A percentile compares a stretch with the other conserved stretches of the same genome.
Evolutionary conservation across 2,329 filamentous ascomycete genomes (phyloP).

Genomic region (Alternaria brassicicola): DNA sequence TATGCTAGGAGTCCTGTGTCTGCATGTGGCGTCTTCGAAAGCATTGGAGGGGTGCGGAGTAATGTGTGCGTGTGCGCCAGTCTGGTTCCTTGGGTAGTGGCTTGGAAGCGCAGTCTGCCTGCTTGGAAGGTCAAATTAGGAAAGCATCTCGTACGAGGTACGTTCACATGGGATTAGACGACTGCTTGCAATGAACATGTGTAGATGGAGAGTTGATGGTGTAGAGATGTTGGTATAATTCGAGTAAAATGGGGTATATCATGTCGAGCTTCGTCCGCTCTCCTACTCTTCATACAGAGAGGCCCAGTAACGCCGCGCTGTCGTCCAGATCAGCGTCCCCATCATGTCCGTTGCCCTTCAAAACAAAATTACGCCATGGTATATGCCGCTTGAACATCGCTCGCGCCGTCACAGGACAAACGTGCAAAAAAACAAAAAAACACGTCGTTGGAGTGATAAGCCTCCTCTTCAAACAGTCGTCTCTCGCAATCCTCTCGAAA

Average conservation of each 20-base stretch:
- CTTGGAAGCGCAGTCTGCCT: constrained; percentile 1
- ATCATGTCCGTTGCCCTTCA: constrained; percentile 8
- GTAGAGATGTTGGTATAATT: constrained; percentile 8
- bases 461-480: constrained; percentile 3
- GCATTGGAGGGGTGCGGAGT: neutral
- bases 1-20: neutral
- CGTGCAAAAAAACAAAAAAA: constrained; percentile 9
- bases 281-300: neutral
- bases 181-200: neutral
- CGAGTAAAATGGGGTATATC: constrained; percentile 28
- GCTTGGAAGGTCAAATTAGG: constrained; percentile 2
- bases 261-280: constrained; percentile 15
- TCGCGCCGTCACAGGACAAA: constrained; percentile 11
- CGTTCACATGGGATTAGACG: neutral
- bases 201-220: neutral
- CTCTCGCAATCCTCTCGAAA: constrained; percentile 50
- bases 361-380: constrained; percentile 23
- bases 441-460: neutral
- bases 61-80: neutral
- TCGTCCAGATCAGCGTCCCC: constrained; percentile 22
- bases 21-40: neutral
- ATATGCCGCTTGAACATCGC: constrained; percentile 31
- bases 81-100: neutral
- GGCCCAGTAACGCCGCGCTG: constrained; percentile 27
- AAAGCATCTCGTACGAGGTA: neutral